Conservation (phyloP, 1,284 basidiomycete species). For the Irpex rosettiformis region DNA sequence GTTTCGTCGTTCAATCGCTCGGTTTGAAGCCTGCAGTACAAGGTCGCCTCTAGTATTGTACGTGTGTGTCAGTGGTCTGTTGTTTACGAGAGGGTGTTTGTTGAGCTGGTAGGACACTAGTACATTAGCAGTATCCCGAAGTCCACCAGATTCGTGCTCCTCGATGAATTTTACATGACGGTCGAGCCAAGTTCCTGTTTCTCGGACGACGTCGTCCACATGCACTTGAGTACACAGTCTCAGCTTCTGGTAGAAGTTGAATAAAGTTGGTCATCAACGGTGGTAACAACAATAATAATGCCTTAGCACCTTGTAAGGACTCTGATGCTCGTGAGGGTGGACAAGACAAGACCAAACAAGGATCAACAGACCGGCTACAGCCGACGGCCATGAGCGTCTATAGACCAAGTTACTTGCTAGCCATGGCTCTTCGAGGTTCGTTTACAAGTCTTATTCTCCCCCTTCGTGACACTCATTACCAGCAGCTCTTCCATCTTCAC, state of each 20-base stretch:
- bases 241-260: background rate
- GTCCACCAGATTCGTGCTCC: background rate
- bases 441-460: background rate
- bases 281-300: background rate
- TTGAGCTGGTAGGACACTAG: background rate
- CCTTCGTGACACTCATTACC: background rate
- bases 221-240: background rate
- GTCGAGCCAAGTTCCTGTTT: background rate
- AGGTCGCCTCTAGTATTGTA: background rate
- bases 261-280: background rate
- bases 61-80: background rate
- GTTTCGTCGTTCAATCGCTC: constrained; percentile 67
- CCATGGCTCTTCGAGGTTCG: background rate
- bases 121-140: background rate
- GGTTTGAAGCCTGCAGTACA: constrained; percentile 32
- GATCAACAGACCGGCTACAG: background rate
- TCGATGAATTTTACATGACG: background rate
- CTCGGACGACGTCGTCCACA: background rate
- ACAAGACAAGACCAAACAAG: background rate
- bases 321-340: background rate
- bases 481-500: too few species aligned
- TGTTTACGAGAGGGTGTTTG: background rate
- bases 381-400: constrained; percentile 1
- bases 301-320: background rate
- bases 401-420: too few species aligned